phyloP scores from a whole-genome alignment of 805 yeast genomes.

The Candida maris region DNA sequence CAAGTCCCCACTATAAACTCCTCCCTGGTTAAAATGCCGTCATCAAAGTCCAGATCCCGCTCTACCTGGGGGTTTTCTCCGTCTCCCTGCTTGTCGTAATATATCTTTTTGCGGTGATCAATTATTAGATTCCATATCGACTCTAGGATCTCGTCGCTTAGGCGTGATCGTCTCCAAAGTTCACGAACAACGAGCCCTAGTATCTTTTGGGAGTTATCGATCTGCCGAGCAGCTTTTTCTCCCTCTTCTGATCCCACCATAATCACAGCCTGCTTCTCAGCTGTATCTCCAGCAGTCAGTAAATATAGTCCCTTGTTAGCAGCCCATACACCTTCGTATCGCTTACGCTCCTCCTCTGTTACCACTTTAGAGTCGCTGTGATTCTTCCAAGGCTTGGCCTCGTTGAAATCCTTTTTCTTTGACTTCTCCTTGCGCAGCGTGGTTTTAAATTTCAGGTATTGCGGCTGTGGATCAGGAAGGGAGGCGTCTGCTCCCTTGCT shows the following conservation, averaged over 20 bases:
- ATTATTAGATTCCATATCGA: conserved; percentile 77
- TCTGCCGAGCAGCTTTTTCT: neutral
- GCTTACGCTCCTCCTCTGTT: conserved; percentile 64
- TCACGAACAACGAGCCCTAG: conserved; percentile 68
- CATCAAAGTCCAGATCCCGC: conserved; percentile 60
- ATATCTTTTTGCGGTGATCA: conserved; percentile 45
- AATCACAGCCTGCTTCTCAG: conserved; percentile 3
- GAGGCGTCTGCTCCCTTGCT: neutral
- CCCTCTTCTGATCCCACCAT: conserved; percentile 1
- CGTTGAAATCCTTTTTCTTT: conserved; percentile 54
- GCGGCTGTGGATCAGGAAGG: conserved; percentile 8
- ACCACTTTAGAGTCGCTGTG: conserved; percentile 56
- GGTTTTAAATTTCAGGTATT: conserved; percentile 42
- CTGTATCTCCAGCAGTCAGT: conserved; percentile 8
- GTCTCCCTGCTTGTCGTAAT: conserved; percentile 3
- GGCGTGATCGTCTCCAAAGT: conserved; percentile 75
- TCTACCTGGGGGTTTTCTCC: conserved; percentile 20
- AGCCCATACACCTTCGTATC: conserved; percentile 94
- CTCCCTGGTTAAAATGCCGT: conserved; percentile 72
- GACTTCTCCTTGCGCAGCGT: conserved; percentile 44
- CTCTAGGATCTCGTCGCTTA: conserved; percentile 57
- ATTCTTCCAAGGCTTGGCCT: conserved; percentile 91
- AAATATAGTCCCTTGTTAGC: conserved; percentile 72
- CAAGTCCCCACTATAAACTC: conserved; percentile 97
- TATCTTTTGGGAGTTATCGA: conserved; percentile 25